Base-by-base conservation (phyloP, 495 filamentous ascomycete species). In the Aspergillus leporis region DNA sequence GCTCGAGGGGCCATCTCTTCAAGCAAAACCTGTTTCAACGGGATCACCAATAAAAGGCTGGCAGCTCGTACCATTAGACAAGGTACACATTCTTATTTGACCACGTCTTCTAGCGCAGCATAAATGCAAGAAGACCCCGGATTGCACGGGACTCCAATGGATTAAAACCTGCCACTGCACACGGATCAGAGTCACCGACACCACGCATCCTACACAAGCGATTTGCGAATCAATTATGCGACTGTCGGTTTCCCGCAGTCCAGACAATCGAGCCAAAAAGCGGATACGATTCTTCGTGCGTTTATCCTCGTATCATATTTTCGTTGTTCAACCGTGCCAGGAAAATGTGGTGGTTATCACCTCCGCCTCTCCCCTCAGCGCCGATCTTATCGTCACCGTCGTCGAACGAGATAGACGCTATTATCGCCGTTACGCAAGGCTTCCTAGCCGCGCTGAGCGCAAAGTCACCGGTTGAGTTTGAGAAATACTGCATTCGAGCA, bases 401-500 rank as follows among this genome's bases (percentile, higher is more conserved):
- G 10, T 61, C 66, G 28, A 30, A 61, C 23, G 74, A 75, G 45
- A 59, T 60, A 49, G 61, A 68, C 45, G 61, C 66, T 40, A 78
- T 78, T n/a, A 66, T 76, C 51, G 52, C 69, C 5, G 64, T 66
- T 10, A 66, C 64, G 6, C 64, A 71, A 18, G 70, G 72, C 21
- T 77, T 77, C 58, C 64, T 77, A 22, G 25, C 66, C 6, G 72
- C 73, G 8, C 46, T 75, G 18, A 68, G 59, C 22, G 60, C 64
- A 5, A 78, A 74, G 36, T 75, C 67, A 16, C 58, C 71, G 16
- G 50, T 48, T 21, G 70, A 72, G 13, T 74, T 77, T 46, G 73
- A 75, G 25, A 73, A 71, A 38, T 66, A 74, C 59, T 77, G 72
- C 55, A 62, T 77, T 7, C 62, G 66, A 21, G 73, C 72, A 10